phyloP scores from a whole-genome alignment of 73 alveolate species.

The Halteria grandinella region DNA sequence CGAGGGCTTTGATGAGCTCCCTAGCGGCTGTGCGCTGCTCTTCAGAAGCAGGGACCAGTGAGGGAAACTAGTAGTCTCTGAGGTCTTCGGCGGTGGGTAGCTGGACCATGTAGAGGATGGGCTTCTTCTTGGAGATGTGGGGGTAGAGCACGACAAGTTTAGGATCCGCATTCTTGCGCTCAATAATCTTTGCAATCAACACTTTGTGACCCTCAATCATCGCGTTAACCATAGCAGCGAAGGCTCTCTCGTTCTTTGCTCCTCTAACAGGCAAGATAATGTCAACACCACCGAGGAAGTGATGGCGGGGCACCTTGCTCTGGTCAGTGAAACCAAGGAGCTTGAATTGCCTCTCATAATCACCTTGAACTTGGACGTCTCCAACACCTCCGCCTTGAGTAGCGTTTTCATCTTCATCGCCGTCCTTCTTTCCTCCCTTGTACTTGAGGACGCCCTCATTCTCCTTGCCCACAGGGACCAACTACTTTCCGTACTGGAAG shows the following conservation, averaged over 20 bases:
- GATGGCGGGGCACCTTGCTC: slow-evolving; percentile 86
- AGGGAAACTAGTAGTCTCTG: slow-evolving; percentile 91
- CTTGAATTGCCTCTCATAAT: slow-evolving; percentile 83
- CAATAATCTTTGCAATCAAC: slow-evolving; percentile 87
- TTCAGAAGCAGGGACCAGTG: slow-evolving; percentile 78
- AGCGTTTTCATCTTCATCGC: neutral
- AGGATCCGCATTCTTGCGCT: slow-evolving; percentile 83
- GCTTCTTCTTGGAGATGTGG: slow-evolving; percentile 79
- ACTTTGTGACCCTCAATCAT: slow-evolving; percentile 85
- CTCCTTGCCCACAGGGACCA: slow-evolving; percentile 88
- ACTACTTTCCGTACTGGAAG: slow-evolving; percentile 87
- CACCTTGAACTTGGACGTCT: too few relatives aligned
- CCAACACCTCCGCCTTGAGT: neutral
- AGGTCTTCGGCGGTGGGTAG: slow-evolving; percentile 96
- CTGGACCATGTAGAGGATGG: slow-evolving; percentile 81
- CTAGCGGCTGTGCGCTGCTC: slow-evolving; percentile 84
- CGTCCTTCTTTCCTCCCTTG: slow-evolving; percentile 21
- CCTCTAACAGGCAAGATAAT: slow-evolving; percentile 87
- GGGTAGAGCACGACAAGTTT: slow-evolving; percentile 92
- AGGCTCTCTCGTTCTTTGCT: slow-evolving; percentile 80
- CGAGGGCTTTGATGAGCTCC: slow-evolving; percentile 84
- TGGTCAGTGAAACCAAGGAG: slow-evolving; percentile 88
- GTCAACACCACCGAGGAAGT: slow-evolving; percentile 89
- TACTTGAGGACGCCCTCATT: slow-evolving; percentile 85
- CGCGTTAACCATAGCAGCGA: slow-evolving; percentile 87